phyloP scores from a whole-genome alignment of 2,329 filamentous ascomycete genomes.

The Scytalidium sp. region DNA sequence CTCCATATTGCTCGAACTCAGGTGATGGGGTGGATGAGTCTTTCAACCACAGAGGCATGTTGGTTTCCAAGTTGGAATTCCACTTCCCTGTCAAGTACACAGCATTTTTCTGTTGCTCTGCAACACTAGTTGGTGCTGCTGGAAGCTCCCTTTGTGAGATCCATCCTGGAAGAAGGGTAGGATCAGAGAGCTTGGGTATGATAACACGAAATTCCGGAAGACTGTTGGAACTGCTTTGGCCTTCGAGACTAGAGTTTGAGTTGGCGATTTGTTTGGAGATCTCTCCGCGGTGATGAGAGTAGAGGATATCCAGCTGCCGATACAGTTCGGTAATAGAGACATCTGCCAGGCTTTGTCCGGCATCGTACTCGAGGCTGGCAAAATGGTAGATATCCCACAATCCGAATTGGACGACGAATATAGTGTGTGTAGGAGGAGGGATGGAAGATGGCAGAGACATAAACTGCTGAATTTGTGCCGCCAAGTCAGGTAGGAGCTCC shows the following conservation, averaged over 20 bases:
- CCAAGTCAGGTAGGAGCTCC: conserved; percentile 22
- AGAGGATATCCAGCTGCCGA: conserved; percentile 23
- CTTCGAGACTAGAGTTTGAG: not conserved
- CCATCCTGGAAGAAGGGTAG: conserved; percentile 54
- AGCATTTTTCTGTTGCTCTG: conserved; percentile 54
- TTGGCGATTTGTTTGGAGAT: not conserved
- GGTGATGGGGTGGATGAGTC: conserved; percentile 12
- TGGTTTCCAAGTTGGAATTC: conserved; percentile 42
- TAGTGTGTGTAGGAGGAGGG: conserved; percentile 12
- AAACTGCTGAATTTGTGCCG: conserved; percentile 22
- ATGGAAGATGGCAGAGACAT: conserved; percentile 16
- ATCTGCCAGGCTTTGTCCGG: conserved; percentile 15
- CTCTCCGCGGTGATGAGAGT: conserved; percentile 13
- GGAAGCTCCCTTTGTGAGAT: conserved; percentile 37
- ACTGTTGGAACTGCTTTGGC: not conserved
- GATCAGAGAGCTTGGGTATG: conserved; percentile 50
- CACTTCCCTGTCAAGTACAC: conserved; percentile 47
- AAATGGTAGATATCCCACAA: conserved; percentile 30
- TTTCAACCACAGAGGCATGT: conserved; percentile 41
- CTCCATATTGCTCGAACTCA: conserved; percentile 4
- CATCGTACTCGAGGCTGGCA: conserved; percentile 14
- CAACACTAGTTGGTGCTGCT: conserved; percentile 41
- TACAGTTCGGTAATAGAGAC: conserved; percentile 19
- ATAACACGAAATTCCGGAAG: conserved; percentile 43
- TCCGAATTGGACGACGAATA: conserved; percentile 28